Evolutionary conservation across 208 protist species (phyloP).

Genomic region (Acanthamoeba healyi): DNA sequence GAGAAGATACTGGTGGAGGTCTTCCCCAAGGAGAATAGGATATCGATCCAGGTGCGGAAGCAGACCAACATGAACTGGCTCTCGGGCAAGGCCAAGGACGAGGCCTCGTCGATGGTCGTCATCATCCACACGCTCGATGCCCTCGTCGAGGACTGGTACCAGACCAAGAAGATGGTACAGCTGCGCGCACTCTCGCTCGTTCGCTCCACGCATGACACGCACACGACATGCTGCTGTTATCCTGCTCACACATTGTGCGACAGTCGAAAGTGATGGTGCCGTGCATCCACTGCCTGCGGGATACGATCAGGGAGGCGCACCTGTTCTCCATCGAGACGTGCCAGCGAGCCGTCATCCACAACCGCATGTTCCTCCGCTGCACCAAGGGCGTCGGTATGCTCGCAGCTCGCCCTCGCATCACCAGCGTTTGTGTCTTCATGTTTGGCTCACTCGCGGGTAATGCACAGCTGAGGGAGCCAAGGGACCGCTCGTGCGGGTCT

Average conservation of each 20-base stretch:
- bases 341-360: slow-evolving; percentile 49
- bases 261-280: slow-evolving; percentile 52
- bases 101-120: slow-evolving; percentile 52
- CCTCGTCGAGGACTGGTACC: slow-evolving; percentile 68
- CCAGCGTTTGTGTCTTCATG: neutral
- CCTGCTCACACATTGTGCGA: neutral
- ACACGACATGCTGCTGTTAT: too few species aligned
- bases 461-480: slow-evolving; percentile 26
- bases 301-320: slow-evolving; percentile 15
- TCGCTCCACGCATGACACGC: too few species aligned
- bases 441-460: neutral
- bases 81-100: slow-evolving; percentile 25
- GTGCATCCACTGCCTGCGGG: slow-evolving; percentile 58
- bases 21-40: slow-evolving; percentile 54
- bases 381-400: neutral
- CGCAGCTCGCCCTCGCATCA: too few species aligned
- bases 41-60: slow-evolving; percentile 54
- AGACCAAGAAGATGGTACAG: slow-evolving; percentile 61
- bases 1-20: slow-evolving; percentile 56
- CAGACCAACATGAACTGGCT: slow-evolving; percentile 40
- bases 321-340: slow-evolving; percentile 47
- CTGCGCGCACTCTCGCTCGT: neutral
- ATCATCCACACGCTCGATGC: slow-evolving; percentile 56
- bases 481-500: slow-evolving; percentile 1
- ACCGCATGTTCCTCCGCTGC: neutral